Evolutionary conservation across 1,284 basidiomycete species (phyloP), one percentile per base, ranked within the genome.

Genomic region (Apiotrichum veenhuisii): DNA sequence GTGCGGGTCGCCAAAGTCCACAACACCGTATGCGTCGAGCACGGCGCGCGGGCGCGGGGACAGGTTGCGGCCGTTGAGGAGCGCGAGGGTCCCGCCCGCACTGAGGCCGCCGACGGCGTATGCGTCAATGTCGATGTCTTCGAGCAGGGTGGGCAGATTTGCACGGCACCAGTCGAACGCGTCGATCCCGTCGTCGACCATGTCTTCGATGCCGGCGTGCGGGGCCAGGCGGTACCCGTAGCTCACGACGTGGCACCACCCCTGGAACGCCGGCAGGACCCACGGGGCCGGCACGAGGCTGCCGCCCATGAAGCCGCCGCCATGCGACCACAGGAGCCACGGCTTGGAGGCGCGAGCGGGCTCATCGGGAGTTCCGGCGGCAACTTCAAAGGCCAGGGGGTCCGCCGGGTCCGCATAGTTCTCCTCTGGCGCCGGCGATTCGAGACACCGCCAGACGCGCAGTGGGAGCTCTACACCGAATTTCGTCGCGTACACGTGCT

Each of bases 101-200:
- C 54, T 59, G 47, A 72, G 70, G 1, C 71, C 71, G 3, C 52
- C 70, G 18, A 68, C 63, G 27, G 62, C 59, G 42, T 61, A 70
- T 20, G 48, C 33, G 10, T 63, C 53, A 5, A 71, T 46, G 50
- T 64, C 61, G 43, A 70, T 54, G 17, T 48, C 42, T 2, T 38
- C 36, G 17, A 25, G 26, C 5, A 14, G 46, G 30, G 12, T 62
- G 1, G 41, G 40, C 15, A 64, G 54, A 49, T 61, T 22, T 5
- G 38, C 25, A 14, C 51, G 52, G 37, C 56, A 58, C 62, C 62
- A 64, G 4, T 15, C 51, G 14, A 51, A 46, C 0, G 62, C 62
- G 36, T 61, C 62, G 3, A 41, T 37, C 12, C 36, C 51, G 52
- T 64, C 62, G 18, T 37, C 43, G n/a, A 57, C 27, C 36, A 61